Evolutionary conservation across 2,329 filamentous ascomycete genomes (phyloP).

Genomic region (Boeremia lycopersici): DNA sequence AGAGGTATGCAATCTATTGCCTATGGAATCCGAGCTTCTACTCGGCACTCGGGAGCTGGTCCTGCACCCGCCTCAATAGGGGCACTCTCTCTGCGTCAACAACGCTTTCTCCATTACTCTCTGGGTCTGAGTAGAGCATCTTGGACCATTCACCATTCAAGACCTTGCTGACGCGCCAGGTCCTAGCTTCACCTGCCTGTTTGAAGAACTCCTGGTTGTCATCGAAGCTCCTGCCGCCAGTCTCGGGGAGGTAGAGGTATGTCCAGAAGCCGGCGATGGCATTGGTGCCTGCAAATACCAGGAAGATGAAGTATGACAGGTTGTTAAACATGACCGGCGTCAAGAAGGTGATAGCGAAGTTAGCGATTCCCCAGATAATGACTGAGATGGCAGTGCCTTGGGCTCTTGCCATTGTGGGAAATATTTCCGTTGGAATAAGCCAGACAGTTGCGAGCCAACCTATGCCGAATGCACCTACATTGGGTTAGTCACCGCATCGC

Average conservation of each 20-base stretch:
- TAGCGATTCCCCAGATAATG: slow-evolving; percentile 62
- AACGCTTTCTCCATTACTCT: slow-evolving; percentile 38
- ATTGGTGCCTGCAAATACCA: slow-evolving; percentile 63
- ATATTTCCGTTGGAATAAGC: slow-evolving; percentile 66
- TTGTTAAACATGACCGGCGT: slow-evolving; percentile 66
- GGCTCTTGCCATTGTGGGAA: slow-evolving; percentile 60
- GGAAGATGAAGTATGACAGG: slow-evolving; percentile 63
- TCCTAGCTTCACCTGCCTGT: slow-evolving; percentile 57
- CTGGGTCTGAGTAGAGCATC: slow-evolving; percentile 50
- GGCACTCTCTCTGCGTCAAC: slow-evolving; percentile 54
- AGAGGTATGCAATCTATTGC: slow-evolving; percentile 4
- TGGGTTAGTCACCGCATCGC: not conserved
- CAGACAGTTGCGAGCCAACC: slow-evolving; percentile 66
- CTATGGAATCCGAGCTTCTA: slow-evolving; percentile 10
- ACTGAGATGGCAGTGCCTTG: slow-evolving; percentile 62
- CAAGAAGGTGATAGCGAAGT: slow-evolving; percentile 63
- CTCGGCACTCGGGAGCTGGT: slow-evolving; percentile 48
- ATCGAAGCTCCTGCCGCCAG: slow-evolving; percentile 63
- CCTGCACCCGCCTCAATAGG: slow-evolving; percentile 51
- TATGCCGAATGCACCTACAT: slow-evolving; percentile 61
- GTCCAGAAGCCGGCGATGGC: slow-evolving; percentile 62
- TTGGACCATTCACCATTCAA: slow-evolving; percentile 57
- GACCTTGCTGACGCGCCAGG: slow-evolving; percentile 61
- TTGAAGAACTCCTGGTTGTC: slow-evolving; percentile 66
- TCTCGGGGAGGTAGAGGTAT: slow-evolving; percentile 60